phyloP scores from a whole-genome alignment of 78 protist genomes.

The Dictyostelium brefeldianum region DNA sequence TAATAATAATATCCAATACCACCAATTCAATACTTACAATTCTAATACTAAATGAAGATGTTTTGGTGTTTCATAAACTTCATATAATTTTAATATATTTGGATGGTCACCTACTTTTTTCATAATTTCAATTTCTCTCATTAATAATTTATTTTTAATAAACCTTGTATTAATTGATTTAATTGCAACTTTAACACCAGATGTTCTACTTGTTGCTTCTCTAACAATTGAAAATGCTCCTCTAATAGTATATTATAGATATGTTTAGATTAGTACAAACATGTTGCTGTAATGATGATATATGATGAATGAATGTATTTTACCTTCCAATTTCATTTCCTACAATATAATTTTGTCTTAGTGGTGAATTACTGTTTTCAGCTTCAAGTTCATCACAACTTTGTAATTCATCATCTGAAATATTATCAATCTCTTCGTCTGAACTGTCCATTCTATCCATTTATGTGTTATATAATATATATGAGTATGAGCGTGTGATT shows the following conservation, averaged over 20 bases:
- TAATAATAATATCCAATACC: not conserved
- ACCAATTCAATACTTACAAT: constrained; percentile 36
- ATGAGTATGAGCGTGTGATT: not conserved
- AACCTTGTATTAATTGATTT: constrained; percentile 77
- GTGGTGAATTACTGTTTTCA: not conserved
- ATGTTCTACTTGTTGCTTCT: constrained; percentile 61
- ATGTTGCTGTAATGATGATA: not conserved
- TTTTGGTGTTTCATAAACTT: constrained; percentile 77
- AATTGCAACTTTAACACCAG: constrained; percentile 74
- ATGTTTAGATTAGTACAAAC: not conserved
- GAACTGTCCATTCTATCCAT: constrained; percentile 48
- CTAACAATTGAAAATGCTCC: constrained; percentile 85
- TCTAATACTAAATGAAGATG: constrained; percentile 81
- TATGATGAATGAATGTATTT: not conserved
- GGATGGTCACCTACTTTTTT: constrained; percentile 80
- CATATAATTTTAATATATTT: constrained; percentile 79
- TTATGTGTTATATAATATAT: not conserved
- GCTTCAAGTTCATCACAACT: constrained; percentile 33
- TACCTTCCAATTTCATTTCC: constrained; percentile 71
- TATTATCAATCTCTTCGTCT: constrained; percentile 59
- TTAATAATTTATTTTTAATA: constrained; percentile 77
- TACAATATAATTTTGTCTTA: constrained; percentile 31
- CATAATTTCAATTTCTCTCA: constrained; percentile 90
- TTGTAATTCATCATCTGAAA: constrained; percentile 43
- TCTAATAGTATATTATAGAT: not conserved